Evolutionary conservation across 2,329 filamentous ascomycete genomes (phyloP).

Genomic region (Neofusicoccum kwambonambiense): DNA sequence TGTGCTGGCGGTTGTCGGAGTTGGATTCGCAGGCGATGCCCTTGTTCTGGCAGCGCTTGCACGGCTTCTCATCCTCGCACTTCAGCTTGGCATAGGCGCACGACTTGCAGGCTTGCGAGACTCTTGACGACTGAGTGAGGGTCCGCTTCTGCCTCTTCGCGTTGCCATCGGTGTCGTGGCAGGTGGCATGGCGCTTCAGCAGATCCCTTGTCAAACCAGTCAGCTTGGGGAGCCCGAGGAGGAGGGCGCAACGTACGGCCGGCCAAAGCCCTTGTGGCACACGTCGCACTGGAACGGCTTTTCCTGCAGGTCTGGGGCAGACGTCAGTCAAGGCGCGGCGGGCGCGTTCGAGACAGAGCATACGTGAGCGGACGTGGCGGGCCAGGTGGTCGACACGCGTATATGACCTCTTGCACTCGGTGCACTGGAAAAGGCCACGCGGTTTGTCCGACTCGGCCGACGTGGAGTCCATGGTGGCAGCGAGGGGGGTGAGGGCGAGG

Average conservation of each 20-base stretch:
- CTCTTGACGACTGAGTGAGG: constrained; percentile 29
- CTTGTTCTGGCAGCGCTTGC: constrained; percentile 51
- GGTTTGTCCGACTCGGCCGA: constrained; percentile 12
- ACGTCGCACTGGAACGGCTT: constrained; percentile 47
- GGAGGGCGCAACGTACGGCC: constrained; percentile 34
- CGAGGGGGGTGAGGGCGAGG: neutral
- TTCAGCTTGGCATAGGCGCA: constrained; percentile 54
- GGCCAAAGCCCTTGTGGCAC: constrained; percentile 48
- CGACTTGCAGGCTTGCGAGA: constrained; percentile 52
- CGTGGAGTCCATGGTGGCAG: neutral
- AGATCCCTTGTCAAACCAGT: constrained; percentile 40
- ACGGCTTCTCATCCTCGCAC: constrained; percentile 56
- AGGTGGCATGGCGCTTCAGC: constrained; percentile 51
- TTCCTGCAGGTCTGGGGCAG: constrained; percentile 37
- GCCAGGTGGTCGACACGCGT: constrained; percentile 54
- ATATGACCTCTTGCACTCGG: constrained; percentile 53
- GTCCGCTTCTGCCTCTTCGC: constrained; percentile 21
- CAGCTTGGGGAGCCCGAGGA: neutral
- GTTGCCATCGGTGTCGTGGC: constrained; percentile 41
- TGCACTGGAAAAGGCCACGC: constrained; percentile 45
- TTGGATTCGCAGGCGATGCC: constrained; percentile 43
- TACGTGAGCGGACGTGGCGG: constrained; percentile 53
- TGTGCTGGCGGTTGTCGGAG: constrained; percentile 18
- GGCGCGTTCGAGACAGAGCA: constrained; percentile 21
- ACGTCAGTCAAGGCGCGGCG: neutral